phyloP scores from a whole-genome alignment of 805 yeast genomes.

The Saturnispora gosingensis region DNA sequence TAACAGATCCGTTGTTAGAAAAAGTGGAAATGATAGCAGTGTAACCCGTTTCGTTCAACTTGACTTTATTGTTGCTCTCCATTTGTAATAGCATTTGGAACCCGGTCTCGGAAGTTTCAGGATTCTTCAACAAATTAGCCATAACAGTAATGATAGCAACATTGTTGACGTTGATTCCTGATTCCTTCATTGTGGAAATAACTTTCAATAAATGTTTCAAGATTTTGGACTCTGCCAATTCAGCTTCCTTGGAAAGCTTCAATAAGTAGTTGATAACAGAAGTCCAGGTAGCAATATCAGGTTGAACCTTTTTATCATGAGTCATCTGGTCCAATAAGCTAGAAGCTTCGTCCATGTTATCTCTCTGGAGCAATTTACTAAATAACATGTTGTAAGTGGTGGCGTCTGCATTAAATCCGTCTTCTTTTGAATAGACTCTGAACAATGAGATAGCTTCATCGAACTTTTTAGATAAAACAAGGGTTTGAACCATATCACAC shows the following conservation, averaged over 20 bases:
- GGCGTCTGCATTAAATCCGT: constrained; percentile 34
- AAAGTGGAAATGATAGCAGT: constrained; percentile 42
- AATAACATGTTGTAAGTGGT: constrained; percentile 46
- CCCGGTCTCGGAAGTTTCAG: constrained; percentile 42
- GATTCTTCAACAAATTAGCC: constrained; percentile 41
- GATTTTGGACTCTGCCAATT: constrained; percentile 27
- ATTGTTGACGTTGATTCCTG: constrained; percentile 32
- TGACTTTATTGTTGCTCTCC: constrained; percentile 24
- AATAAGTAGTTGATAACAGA: constrained; percentile 46
- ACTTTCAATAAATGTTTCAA: constrained; percentile 22
- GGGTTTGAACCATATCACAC: constrained; percentile 38
- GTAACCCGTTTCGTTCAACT: constrained; percentile 30
- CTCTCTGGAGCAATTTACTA: constrained; percentile 30
- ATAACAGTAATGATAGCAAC: constrained; percentile 44
- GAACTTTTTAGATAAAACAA: constrained; percentile 32
- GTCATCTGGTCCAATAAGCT: constrained; percentile 40
- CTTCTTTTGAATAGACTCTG: constrained; percentile 20
- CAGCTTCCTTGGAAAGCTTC: constrained; percentile 38
- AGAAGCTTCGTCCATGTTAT: constrained; percentile 37
- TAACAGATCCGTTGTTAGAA: constrained; percentile 32
- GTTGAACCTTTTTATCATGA: constrained; percentile 30
- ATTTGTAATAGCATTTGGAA: constrained; percentile 37
- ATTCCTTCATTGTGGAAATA: constrained; percentile 32
- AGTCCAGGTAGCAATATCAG: constrained; percentile 58
- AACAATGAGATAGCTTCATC: constrained; percentile 31